These are phyloP conservation scores for Phytopythium oedochilum DNA, from an alignment of 352 stramenopile species.

Conservation along the genomic window DNA sequence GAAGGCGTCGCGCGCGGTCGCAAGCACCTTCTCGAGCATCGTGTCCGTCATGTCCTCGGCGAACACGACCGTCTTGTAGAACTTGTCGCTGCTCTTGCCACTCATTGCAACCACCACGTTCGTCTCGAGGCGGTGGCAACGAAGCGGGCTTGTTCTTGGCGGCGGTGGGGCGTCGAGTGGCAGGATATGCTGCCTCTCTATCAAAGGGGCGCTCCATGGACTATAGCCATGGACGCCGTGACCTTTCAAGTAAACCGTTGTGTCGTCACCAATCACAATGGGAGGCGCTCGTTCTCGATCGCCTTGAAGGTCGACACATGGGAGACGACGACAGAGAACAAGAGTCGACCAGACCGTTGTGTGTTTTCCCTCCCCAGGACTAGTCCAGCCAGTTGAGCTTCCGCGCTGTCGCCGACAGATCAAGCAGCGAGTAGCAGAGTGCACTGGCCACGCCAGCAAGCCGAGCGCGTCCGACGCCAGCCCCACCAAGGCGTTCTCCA, in stretches of 20 bases:
- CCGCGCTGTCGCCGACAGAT: background rate
- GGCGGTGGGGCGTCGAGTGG: background rate
- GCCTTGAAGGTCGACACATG: too few species aligned
- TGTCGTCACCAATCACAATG: too few species aligned
- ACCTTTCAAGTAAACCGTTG: background rate
- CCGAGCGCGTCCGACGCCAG: background rate
- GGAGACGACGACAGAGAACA: constrained; percentile 9
- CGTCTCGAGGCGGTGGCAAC: background rate
- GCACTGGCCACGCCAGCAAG: background rate
- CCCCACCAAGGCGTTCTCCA: background rate
- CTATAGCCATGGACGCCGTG: background rate
- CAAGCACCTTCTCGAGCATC: constrained; percentile 90
- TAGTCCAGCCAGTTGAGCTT: background rate
- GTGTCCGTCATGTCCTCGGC: constrained; percentile 94
- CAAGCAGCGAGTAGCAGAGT: background rate
- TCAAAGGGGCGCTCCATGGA: background rate
- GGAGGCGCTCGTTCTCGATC: too few species aligned
- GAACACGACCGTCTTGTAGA: constrained; percentile 91
- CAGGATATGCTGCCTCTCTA: background rate
- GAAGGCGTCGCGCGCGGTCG: constrained; percentile 88
- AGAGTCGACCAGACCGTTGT: background rate
- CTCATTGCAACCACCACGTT: constrained; percentile 15
- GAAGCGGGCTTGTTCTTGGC: background rate
- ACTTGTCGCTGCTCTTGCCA: constrained; percentile 78
- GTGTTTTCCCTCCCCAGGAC: background rate